A percentile compares a stretch with the other conserved stretches of the same genome.
Evolutionary conservation across 2,329 filamentous ascomycete species (phyloP).

Genomic region (Rutstroemia sp.): DNA sequence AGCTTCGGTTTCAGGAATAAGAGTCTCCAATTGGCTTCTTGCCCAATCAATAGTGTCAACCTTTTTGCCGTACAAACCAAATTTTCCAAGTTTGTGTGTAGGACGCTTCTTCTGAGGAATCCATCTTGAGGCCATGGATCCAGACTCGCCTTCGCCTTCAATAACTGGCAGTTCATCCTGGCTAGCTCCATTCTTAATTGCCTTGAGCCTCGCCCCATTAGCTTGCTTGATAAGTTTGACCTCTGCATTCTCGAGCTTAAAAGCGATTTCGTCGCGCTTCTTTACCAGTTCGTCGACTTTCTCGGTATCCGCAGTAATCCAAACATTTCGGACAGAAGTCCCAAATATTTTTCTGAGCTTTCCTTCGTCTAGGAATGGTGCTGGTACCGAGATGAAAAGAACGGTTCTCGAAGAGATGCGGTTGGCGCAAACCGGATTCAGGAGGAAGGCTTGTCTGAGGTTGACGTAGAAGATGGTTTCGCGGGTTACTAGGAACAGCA

Average conservation of each 20-base stretch:
- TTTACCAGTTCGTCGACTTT: constrained; percentile 75
- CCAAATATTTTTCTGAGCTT: constrained; percentile 77
- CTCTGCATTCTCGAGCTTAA: constrained; percentile 80
- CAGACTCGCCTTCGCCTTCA: constrained; percentile 57
- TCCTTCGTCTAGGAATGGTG: constrained; percentile 68
- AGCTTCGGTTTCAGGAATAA: constrained; percentile 64
- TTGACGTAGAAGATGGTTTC: constrained; percentile 92
- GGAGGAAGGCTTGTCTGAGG: constrained; percentile 82
- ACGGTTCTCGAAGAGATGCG: constrained; percentile 87
- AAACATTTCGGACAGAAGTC: constrained; percentile 71
- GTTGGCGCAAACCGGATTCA: constrained; percentile 75
- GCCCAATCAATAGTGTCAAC: constrained; percentile 94
- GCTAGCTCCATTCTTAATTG: constrained; percentile 51
- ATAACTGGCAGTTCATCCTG: constrained; percentile 37
- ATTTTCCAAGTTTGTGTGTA: constrained; percentile 61
- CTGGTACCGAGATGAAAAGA: constrained; percentile 78
- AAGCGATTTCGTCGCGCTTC: constrained; percentile 71
- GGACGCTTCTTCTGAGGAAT: constrained; percentile 67
- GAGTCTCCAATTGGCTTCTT: constrained; percentile 66
- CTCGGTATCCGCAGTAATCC: constrained; percentile 72
- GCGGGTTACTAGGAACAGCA: constrained; percentile 80
- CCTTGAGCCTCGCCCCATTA: constrained; percentile 64
- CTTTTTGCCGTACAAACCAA: constrained; percentile 72
- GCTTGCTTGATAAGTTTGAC: constrained; percentile 75
- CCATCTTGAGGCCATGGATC: constrained; percentile 67